Percentiles rank a stretch among this genome's conserved stretches.
Evolutionary conservation across 179 eudicot genomes (phyloP).

Genomic region (Carnegiea gigantea): DNA sequence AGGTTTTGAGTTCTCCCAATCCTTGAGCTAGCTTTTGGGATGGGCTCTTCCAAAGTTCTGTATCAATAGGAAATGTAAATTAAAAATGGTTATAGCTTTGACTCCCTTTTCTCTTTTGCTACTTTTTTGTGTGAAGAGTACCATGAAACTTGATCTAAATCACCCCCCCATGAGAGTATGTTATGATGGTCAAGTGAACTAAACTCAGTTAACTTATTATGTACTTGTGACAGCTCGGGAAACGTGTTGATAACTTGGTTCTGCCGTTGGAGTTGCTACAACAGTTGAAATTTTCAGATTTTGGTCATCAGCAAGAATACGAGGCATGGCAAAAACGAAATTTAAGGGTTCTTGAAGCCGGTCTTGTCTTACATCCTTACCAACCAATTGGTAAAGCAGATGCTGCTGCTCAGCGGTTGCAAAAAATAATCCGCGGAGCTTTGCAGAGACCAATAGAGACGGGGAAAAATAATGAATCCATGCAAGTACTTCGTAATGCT

Average conservation of each 20-base stretch:
- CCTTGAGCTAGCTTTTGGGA: too few species aligned
- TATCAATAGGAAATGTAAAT: not conserved
- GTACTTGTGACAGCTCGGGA: constrained; percentile 61
- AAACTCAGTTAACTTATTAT: not conserved
- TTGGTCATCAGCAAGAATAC: constrained; percentile 78
- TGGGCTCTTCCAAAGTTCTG: too few species aligned
- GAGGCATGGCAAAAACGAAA: constrained; percentile 87
- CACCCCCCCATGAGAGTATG: not conserved
- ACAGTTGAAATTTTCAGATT: constrained; percentile 89
- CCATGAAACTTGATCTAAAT: not conserved
- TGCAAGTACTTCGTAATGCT: constrained; percentile 90
- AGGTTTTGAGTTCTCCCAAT: too few species aligned
- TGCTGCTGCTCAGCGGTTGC: constrained; percentile 63
- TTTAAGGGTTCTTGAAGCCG: constrained; percentile 89
- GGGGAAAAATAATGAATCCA: constrained; percentile 79
- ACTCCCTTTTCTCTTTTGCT: not conserved
- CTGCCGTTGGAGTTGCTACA: constrained; percentile 93
- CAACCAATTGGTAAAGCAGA: constrained; percentile 78
- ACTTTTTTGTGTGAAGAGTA: not conserved
- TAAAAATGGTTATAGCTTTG: not conserved
- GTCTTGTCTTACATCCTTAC: constrained; percentile 81
- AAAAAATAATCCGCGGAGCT: constrained; percentile 70
- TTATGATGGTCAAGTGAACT: not conserved
- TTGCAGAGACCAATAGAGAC: constrained; percentile 91
- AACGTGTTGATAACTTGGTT: constrained; percentile 74